Base-by-base conservation (phyloP, 2,329 filamentous ascomycete genomes). In the Gyromitra esculenta region DNA sequence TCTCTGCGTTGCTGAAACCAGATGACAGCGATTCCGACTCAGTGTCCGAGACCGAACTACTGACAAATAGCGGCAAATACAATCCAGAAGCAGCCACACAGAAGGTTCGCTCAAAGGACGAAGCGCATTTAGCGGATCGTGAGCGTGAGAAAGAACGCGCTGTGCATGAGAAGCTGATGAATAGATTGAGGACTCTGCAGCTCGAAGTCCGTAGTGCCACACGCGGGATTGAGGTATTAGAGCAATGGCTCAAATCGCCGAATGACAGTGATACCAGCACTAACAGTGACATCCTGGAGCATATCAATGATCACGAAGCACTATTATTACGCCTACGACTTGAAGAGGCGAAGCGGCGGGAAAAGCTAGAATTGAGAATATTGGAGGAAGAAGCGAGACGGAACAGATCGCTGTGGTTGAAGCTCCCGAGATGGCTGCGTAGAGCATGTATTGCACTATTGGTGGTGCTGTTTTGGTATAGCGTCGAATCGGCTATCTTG, bases 131-230 rank as follows among this genome's bases (percentile, higher is more conserved):
- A 21, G 77, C 72, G 11, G 77, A 79, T 21, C 73, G 66, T 43
- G 64, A 62, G 35, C 59, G 67, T 21, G 76, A 78, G 50, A 64
- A 67, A 8, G 78, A 79, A 37, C 69, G 74, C 13, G 68, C 66
- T 11, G 68, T 75, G 6, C 69, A 77, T 48, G 77, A 79, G 31
- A 79, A 79, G 50, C 60, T 79, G 43, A 79, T 74, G 75, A 79
- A 78, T 35, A 59, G 73, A 2, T 66, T 79, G 37, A 77, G 73
- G 56, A 79, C 77, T 1, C 50, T 79, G 9, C 77, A 79, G 48
- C 59, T 79, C 35, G 79, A 79, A 50, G 60, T 79, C 1, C 72
- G 78, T 21, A 72, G 65, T 6, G 70, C 77, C 1, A 76, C 73
- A 13, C 52, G 78, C 4, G 77, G 79, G 2, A 78, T 79, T n/a